These are phyloP conservation scores for Uronychia binucleata DNA, from an alignment of 73 alveolate genomes.

Conservation along the genomic window DNA sequence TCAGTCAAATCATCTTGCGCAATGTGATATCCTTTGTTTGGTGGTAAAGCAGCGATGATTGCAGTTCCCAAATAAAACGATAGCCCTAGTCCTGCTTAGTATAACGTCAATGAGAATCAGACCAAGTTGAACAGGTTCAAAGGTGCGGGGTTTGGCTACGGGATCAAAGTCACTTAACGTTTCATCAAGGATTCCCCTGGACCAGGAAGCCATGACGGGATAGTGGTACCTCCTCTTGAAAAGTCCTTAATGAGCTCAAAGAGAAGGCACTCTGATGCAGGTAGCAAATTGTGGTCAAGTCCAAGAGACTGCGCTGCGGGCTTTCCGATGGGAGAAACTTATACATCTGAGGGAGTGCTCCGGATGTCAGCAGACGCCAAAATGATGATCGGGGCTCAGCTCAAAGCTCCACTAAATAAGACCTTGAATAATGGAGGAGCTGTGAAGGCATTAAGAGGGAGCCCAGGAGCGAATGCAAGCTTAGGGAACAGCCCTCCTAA, in stretches of 20 bases:
- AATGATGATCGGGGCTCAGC: not conserved
- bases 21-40: not conserved
- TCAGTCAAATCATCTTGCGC: not conserved
- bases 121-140: not conserved
- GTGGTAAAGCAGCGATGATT: not conserved
- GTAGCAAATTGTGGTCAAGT: not conserved
- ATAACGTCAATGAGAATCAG: not conserved
- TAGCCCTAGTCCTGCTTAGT: not conserved
- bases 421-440: not conserved
- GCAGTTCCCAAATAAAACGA: too few species aligned
- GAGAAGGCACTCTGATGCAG: not conserved
- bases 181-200: not conserved
- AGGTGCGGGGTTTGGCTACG: not conserved
- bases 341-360: not conserved
- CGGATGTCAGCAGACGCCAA: not conserved
- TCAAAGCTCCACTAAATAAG: not conserved
- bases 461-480: not conserved
- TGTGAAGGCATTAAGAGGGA: not conserved
- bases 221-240: too few species aligned
- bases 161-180: not conserved
- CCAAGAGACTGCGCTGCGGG: not conserved
- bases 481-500: not conserved
- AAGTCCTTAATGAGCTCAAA: too few species aligned
- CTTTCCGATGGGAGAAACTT: not conserved
- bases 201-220: not conserved